Evolutionary conservation across 805 yeast genomes (phyloP), one percentile per base, ranked within the genome.

Genomic region (Nakazawaea anatomiae): DNA sequence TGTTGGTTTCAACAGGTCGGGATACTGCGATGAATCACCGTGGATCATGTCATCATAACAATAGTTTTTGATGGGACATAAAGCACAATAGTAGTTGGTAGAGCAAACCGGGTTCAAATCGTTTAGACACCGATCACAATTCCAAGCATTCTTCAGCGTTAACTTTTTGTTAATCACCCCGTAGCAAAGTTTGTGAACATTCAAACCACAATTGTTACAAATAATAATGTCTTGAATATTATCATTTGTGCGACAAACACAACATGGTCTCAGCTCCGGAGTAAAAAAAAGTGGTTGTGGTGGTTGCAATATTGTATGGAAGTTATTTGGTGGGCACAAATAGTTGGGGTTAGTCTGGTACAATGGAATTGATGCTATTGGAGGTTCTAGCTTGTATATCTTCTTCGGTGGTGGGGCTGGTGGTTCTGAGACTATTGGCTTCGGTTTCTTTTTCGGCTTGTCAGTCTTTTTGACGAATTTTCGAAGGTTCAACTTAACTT

Each of bases 81-180:
- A 60, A 12, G 72, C 67, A 63, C 97, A 89, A 2, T 75, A 65
- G 60, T 86, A 84, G 25, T 75, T 68, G 0, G 83, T 76, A 2
- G 82, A 73, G 38, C 73, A 70, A 2, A 75, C 55, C 0, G 94
- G 92, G 54, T 79, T 77, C 47, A 80, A 62, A 46, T 82, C 85
- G 60, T 89, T 88, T 4, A 82, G 72, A 61, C 97, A 90, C 1
- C 82, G 73, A 58, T 89, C 96, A 67, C 97, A 90, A 29, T 74
- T 68, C 97, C 97, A 89, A 51, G 75, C 76, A 18, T 52, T 57
- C 4, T 52, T 46, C 11, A 53, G 4, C n/a, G 47, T 52, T 46
- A 27, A 47, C 55, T 8, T 57, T 57, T 50, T 53, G 12, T 18
- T 5, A 44, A 50, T 47, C 6, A 75, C 62, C 0, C 95, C 96